These are phyloP conservation scores for Juglanconis juglandina DNA, from an alignment of 2,329 filamentous ascomycete species.

Conservation along the genomic window DNA sequence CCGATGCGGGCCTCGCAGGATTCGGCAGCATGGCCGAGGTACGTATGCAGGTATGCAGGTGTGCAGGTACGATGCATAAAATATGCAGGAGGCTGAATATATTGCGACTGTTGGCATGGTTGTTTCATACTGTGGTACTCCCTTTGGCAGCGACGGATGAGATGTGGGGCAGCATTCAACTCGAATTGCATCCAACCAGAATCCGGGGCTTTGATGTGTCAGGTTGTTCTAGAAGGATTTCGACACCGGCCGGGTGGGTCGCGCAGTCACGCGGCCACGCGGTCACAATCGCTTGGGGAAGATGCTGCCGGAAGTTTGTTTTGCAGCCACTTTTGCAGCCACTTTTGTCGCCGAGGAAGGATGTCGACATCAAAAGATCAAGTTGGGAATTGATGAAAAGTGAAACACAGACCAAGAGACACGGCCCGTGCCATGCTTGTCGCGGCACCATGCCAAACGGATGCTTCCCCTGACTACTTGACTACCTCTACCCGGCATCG, in stretches of 20 bases:
- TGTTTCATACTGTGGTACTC: background rate
- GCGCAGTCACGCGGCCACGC: background rate
- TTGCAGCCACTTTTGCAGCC: background rate
- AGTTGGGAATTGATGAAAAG: background rate
- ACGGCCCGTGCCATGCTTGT: background rate
- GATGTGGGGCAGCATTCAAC: too few species aligned
- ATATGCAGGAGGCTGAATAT: slow-evolving; percentile 1
- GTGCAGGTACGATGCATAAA: slow-evolving; percentile 1
- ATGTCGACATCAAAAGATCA: background rate
- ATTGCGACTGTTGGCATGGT: background rate
- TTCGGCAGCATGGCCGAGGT: background rate
- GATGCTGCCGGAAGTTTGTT: background rate
- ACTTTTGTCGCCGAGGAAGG: background rate
- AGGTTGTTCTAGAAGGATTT: slow-evolving; percentile 17
- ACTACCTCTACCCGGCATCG: background rate
- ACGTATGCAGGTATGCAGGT: background rate
- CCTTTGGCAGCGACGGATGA: too few species aligned
- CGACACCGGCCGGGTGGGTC: background rate
- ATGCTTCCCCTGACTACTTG: background rate
- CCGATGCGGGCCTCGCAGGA: background rate
- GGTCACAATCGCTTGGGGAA: background rate
- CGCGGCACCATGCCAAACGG: background rate
- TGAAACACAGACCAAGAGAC: slow-evolving; percentile 14
- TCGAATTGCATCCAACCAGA: too few species aligned
- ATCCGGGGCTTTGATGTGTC: background rate